Conservation (phyloP, 306 rosid genomes). For the Sphenostylis stenocarpa region DNA sequence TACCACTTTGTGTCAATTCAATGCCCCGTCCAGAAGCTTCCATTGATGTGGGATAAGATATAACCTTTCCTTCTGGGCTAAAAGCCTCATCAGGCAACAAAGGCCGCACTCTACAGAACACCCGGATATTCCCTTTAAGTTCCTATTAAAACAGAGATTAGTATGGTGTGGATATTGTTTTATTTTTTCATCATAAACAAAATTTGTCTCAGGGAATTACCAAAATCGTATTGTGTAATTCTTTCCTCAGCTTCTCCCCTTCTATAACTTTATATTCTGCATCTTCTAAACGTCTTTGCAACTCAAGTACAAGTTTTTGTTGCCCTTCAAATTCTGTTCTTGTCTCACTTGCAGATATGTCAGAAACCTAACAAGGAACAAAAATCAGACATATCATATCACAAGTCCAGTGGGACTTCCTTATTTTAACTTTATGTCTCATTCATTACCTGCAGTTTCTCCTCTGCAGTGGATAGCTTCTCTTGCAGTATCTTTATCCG, state of each 20-base stretch:
- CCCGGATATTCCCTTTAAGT: constrained; percentile 93
- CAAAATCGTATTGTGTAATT: constrained; percentile 89
- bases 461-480: constrained; percentile 62
- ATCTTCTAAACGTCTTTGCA: constrained; percentile 69
- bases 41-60: constrained; percentile 85
- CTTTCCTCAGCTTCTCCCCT: constrained; percentile 88
- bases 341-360: constrained; percentile 72
- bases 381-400: constrained; percentile 6
- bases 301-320: constrained; percentile 62
- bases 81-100: constrained; percentile 75
- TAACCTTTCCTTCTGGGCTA: constrained; percentile 56
- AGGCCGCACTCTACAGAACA: constrained; percentile 97
- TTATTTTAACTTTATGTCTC: constrained; percentile 5
- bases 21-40: constrained; percentile 87
- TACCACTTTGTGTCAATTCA: constrained; percentile 78
- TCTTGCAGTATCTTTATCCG: constrained; percentile 60
- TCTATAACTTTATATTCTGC: constrained; percentile 78
- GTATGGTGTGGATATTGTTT: neutral
- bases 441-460: constrained; percentile 72
- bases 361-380: constrained; percentile 61
- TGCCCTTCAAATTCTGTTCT: constrained; percentile 77
- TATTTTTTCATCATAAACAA: constrained; percentile 4
- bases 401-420: constrained; percentile 13
- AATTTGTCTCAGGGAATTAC: constrained; percentile 44
- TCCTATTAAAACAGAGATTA: constrained; percentile 56